These are phyloP conservation scores for Podaxis sp. DNA, from an alignment of 768 basidiomycete species.

Conservation along the genomic window DNA sequence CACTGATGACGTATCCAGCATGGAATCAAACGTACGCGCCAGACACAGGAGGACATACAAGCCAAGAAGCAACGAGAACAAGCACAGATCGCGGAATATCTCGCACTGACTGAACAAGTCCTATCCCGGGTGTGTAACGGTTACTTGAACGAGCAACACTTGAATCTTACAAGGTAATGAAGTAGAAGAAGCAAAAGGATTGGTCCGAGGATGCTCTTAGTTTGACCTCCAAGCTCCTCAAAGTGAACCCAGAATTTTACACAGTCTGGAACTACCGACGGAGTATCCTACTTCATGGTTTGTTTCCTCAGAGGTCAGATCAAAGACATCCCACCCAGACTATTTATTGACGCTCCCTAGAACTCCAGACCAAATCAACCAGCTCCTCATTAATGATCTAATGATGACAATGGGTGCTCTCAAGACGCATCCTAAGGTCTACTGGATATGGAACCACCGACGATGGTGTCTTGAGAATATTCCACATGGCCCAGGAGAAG, in stretches of 20 bases:
- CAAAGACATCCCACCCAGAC: background rate
- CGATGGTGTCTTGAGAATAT: conserved; percentile 91
- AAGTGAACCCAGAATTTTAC: conserved; percentile 92
- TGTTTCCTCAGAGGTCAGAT: conserved; percentile 63
- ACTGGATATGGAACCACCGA: conserved; percentile 99
- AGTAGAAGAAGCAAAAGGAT: conserved; percentile 65
- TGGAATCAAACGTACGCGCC: conserved; percentile 58
- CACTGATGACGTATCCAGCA: conserved; percentile 42
- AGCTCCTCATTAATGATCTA: conserved; percentile 67
- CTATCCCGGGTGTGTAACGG: conserved; percentile 51
- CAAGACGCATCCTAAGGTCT: conserved; percentile 88
- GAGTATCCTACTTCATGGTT: conserved; percentile 64
- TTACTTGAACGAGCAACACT: conserved; percentile 4
- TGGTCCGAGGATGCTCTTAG: conserved; percentile 72
- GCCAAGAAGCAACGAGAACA: conserved; percentile 68
- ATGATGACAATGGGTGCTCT: conserved; percentile 77
- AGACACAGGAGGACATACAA: conserved; percentile 56
- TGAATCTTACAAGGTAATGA: conserved; percentile 9
- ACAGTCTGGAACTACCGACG: conserved; percentile 95
- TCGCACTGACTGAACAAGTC: conserved; percentile 57
- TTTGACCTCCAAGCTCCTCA: conserved; percentile 73
- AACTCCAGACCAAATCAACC: conserved; percentile 54
- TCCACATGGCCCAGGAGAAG: conserved; percentile 61
- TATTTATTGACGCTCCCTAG: conserved; percentile 11
- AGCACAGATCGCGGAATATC: conserved; percentile 74